Conservation (phyloP, 495 filamentous ascomycete species). For the Aspergillus sparsus region DNA sequence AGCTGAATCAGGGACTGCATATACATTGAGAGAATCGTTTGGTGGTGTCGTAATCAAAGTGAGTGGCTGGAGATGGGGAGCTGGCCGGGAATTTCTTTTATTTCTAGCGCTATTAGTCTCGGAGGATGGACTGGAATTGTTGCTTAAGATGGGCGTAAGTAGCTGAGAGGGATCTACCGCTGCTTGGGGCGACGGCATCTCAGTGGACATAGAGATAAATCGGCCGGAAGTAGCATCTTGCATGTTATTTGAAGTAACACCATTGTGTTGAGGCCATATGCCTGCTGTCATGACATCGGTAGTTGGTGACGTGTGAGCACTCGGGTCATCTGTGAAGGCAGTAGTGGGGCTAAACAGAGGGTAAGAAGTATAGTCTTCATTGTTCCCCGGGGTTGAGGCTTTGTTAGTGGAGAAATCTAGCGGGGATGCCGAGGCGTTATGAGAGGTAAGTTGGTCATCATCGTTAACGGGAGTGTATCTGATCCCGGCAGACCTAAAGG, state of each 20-base stretch:
- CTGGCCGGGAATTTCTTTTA: not conserved
- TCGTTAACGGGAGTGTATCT: constrained; percentile 34
- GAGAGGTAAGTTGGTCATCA: constrained; percentile 21
- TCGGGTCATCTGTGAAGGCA: constrained; percentile 25
- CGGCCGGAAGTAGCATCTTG: constrained; percentile 2
- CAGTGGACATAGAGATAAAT: constrained; percentile 6
- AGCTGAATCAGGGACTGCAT: constrained; percentile 25
- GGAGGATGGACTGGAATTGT: constrained; percentile 24
- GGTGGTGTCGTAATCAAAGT: constrained; percentile 27
- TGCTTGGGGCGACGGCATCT: constrained; percentile 17
- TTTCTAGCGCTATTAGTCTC: constrained; percentile 15
- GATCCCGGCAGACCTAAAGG: constrained; percentile 39
- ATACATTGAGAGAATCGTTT: constrained; percentile 23
- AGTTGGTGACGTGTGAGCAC: constrained; percentile 24
- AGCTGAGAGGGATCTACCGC: constrained; percentile 26
- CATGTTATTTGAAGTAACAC: constrained; percentile 1
- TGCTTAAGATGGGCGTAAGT: constrained; percentile 24
- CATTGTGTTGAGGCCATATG: constrained; percentile 20
- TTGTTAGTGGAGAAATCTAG: constrained; percentile 7
- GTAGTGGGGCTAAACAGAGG: constrained; percentile 28
- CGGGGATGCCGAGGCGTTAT: constrained; percentile 18
- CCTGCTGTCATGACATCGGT: constrained; percentile 16
- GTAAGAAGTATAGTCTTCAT: constrained; percentile 22
- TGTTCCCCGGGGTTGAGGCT: constrained; percentile 8
- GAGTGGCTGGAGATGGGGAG: constrained; percentile 19